phyloP scores from a whole-genome alignment of 176 grass and related monocot species.

The Eremochloa ophiuroides region DNA sequence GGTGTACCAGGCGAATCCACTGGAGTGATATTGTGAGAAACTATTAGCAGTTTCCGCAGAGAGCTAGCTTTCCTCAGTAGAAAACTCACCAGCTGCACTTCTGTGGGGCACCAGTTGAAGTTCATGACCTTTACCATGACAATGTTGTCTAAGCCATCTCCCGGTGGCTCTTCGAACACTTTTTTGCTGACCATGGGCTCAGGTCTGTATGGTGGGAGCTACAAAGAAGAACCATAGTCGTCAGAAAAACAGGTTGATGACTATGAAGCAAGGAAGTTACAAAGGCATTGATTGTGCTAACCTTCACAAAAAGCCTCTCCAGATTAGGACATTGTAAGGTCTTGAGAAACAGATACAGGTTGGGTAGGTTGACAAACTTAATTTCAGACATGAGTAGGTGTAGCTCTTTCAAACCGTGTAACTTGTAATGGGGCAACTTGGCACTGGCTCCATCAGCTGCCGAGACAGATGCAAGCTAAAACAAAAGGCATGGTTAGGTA shows the following conservation, averaged over 20 bases:
- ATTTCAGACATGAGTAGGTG: conserved; percentile 50
- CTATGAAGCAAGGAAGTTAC: not conserved
- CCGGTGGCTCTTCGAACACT: not conserved
- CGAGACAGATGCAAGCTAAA: conserved; percentile 14
- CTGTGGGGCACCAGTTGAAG: not conserved
- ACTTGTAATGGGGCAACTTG: not conserved
- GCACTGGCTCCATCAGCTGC: not conserved
- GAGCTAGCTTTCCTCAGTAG: conserved; percentile 12
- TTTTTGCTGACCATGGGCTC: not conserved
- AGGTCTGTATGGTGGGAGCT: not conserved
- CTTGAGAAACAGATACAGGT: conserved; percentile 51
- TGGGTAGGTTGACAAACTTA: conserved; percentile 30
- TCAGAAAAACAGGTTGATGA: not conserved
- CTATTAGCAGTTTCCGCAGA: not conserved
- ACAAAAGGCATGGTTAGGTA: not conserved
- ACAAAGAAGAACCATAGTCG: not conserved
- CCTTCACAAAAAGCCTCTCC: conserved; percentile 63
- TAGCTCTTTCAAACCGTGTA: conserved; percentile 48
- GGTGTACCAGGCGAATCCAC: not conserved
- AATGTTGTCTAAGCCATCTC: conserved; percentile 12
- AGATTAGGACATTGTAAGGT: conserved; percentile 37
- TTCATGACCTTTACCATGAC: no score
- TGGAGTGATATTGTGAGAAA: not conserved
- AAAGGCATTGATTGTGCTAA: not conserved
- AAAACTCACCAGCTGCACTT: conserved; percentile 12